Base-by-base conservation (phyloP, 257 asterid species). In the Solanum paucissectum region DNA sequence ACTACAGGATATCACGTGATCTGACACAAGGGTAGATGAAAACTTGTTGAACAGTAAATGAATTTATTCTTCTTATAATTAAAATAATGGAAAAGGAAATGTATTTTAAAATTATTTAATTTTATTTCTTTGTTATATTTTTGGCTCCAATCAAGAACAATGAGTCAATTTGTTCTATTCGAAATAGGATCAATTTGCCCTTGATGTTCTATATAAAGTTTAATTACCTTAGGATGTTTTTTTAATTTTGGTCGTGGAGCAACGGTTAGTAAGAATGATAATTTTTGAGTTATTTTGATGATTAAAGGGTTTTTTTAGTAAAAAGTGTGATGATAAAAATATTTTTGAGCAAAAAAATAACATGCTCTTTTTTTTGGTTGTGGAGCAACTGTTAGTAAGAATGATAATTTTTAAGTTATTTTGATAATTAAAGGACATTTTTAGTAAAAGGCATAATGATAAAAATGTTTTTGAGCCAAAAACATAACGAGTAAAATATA, bases 1-100 rank as follows among this genome's bases (percentile, higher is more conserved):
- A 71, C 20, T 66, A 52, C 92, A 89, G 90, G 46, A 11, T 21
- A 87, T 94, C 95, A 93, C 96, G 95, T 93, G 98, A 91, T 49
- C 27, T 42, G 49, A 20, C 84, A 90, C 89, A 89, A 89, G 2
- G 32, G 88, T 58, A 46, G 83, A 90, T 84, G 21, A 5, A 49
- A 82, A 82, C n/a, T 94, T 90, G 91, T 90, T 93, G 88, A 89
- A 90, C 93, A 87, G 37, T 86, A 89, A 79, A 87, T 40, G 32
- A 8, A 9, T 29, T 25, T 6, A 3, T 60, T 37, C 37, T 62
- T 62, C 32, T 62, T n/a, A n/a, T 21, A n/a, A 27, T 27, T 12
- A 27, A 9, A 27, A 9, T 62, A 62, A 68, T 18, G 8, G 32
- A n/a, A n/a, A 64, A 10, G 16, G 33, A 10, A 55, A 7, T 55